Conservation (phyloP, 2,329 filamentous ascomycete genomes). For the Penicillium oxalicum region DNA sequence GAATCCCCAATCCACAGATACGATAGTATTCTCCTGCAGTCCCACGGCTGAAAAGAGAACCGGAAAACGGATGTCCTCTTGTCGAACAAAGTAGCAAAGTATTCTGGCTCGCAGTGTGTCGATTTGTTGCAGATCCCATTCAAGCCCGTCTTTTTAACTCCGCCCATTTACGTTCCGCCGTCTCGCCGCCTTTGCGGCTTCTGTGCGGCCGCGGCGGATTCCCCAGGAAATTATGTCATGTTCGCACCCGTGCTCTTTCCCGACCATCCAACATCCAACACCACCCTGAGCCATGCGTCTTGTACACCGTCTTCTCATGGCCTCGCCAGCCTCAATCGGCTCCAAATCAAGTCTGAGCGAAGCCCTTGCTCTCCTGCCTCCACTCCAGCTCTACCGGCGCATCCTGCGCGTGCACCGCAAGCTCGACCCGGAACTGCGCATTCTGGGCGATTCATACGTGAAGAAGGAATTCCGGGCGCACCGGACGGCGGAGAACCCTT, state of each 20-base stretch:
- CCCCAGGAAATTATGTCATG: slow-evolving; percentile 23
- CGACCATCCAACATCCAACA: neutral
- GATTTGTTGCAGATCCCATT: too few relatives aligned
- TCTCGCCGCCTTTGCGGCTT: slow-evolving; percentile 20
- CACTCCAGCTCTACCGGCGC: slow-evolving; percentile 82
- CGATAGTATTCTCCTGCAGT: too few relatives aligned
- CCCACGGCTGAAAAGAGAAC: too few relatives aligned
- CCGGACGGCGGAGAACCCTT: slow-evolving; percentile 75
- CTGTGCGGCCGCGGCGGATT: slow-evolving; percentile 2
- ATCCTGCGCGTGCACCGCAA: slow-evolving; percentile 79
- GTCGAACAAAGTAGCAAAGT: too few relatives aligned
- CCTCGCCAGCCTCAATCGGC: slow-evolving; percentile 35
- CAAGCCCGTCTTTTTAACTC: slow-evolving; percentile 1
- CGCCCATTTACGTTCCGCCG: slow-evolving; percentile 11
- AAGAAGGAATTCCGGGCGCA: slow-evolving; percentile 89
- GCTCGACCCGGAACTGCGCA: slow-evolving; percentile 64
- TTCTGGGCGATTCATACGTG: slow-evolving; percentile 87
- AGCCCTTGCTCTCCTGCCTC: slow-evolving; percentile 68
- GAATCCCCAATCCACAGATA: too few relatives aligned
- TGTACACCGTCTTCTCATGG: slow-evolving; percentile 35
- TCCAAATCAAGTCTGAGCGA: slow-evolving; percentile 40
- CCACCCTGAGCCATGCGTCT: slow-evolving; percentile 29
- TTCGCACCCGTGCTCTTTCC: neutral
- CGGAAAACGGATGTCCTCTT: too few relatives aligned
- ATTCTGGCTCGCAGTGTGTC: too few relatives aligned